A percentile compares a stretch with the other conserved stretches of the same genome.
These are phyloP conservation scores for Candida sp. DNA, from an alignment of 1,139 yeast genomes.

Conservation along the genomic window DNA sequence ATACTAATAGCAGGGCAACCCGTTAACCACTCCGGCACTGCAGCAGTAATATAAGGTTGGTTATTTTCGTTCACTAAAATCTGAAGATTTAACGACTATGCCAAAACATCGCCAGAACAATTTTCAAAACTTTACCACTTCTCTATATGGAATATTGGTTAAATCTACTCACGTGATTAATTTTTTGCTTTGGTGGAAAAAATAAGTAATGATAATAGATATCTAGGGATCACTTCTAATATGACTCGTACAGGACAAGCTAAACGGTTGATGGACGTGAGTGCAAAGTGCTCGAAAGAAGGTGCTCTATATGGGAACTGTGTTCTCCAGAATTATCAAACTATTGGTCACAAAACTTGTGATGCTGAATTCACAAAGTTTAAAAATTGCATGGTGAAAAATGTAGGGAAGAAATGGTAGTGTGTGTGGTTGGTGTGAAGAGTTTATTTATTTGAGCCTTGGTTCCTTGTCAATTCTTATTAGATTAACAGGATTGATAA, in stretches of 20 bases:
- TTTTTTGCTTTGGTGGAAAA: too few relatives aligned
- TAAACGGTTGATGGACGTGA: conserved; percentile 29
- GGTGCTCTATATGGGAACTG: conserved; percentile 63
- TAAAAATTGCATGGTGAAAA: conserved; percentile 51
- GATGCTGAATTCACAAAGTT: conserved; percentile 53
- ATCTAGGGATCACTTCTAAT: too few relatives aligned
- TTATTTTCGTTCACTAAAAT: too few relatives aligned
- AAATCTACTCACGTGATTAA: too few relatives aligned
- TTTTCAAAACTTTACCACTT: neutral
- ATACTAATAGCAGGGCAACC: conserved; percentile 1
- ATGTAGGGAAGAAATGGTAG: conserved; percentile 4
- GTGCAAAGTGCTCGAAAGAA: conserved; percentile 38
- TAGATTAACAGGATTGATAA: too few relatives aligned
- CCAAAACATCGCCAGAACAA: neutral
- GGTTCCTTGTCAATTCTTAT: too few relatives aligned
- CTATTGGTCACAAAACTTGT: conserved; percentile 55
- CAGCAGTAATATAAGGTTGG: neutral
- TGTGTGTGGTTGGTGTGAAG: too few relatives aligned
- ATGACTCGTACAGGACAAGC: conserved; percentile 27
- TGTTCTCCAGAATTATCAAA: conserved; percentile 51
- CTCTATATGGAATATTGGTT: too few relatives aligned
- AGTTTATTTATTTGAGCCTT: too few relatives aligned
- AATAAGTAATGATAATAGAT: too few relatives aligned
- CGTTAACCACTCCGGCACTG: conserved; percentile 4
- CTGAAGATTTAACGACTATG: neutral